Conservation (phyloP, 2,329 filamentous ascomycete genomes). For the Escovopsis weberi region DNA sequence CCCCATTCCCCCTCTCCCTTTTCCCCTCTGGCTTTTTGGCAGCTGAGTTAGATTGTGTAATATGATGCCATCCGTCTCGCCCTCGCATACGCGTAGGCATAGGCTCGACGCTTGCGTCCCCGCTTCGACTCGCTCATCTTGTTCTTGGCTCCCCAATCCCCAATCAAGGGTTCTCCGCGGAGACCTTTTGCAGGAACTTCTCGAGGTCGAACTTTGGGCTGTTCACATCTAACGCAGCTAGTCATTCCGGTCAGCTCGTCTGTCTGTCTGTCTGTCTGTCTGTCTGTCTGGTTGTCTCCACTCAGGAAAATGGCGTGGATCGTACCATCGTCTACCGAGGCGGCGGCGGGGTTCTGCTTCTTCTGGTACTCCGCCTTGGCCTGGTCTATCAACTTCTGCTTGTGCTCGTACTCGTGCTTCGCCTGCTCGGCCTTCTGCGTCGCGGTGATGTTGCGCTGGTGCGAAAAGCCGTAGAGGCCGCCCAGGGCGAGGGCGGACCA, state of each 20-base stretch:
- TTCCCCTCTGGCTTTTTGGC: neutral
- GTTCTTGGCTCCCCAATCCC: neutral
- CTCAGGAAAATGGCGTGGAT: neutral
- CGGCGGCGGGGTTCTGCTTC: constrained; percentile 43
- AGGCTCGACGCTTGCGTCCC: too few relatives aligned
- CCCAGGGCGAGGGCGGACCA: constrained; percentile 88
- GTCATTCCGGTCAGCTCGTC: constrained; percentile 1
- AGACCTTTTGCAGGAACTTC: constrained; percentile 56
- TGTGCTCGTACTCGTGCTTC: constrained; percentile 76
- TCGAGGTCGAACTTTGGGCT: constrained; percentile 91
- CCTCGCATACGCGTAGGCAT: neutral
- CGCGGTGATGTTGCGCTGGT: constrained; percentile 69
- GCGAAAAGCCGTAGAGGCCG: constrained; percentile 89
- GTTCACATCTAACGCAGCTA: constrained; percentile 47
- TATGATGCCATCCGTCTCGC: neutral
- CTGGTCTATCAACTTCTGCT: constrained; percentile 80
- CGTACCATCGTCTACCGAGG: constrained; percentile 20
- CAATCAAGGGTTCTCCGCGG: constrained; percentile 35
- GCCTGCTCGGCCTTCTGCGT: constrained; percentile 55
- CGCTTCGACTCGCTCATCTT: neutral
- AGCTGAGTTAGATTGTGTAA: neutral
- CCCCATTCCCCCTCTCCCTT: neutral
- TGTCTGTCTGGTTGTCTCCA: too few relatives aligned
- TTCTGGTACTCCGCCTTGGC: constrained; percentile 84
- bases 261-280: neutral